Base-by-base conservation (phyloP, 2,329 filamentous ascomycete species). In the Arthrobotrys musiformis region DNA sequence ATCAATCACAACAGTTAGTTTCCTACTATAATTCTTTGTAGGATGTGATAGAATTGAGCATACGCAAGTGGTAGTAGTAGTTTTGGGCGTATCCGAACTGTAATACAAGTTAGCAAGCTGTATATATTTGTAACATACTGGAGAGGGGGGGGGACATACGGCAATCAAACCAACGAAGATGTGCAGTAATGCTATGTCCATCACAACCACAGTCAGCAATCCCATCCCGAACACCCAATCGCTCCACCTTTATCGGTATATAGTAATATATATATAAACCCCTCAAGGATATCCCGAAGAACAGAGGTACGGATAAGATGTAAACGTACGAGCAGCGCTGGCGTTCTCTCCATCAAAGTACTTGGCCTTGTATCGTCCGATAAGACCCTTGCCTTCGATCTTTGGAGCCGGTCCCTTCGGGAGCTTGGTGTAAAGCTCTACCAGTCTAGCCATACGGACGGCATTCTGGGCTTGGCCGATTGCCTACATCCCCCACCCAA, bases 1-100 rank as follows among this genome's bases (percentile, higher is more conserved):
- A 81, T 67, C 64, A 40, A 9, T 40, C 3, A 40, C 37, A 37
- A 24, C 44, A 7, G 40, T 76, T 72, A 80, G 62, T 67, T 33
- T 13, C 2, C 26, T 19, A 24, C n/a, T n/a, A n/a, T n/a, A n/a
- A n/a, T n/a, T n/a, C n/a, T n/a, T n/a, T n/a, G n/a, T n/a, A n/a
- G n/a, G n/a, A n/a, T n/a, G n/a, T n/a, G n/a, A n/a, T n/a, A n/a
- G n/a, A n/a, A n/a, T n/a, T n/a, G n/a, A n/a, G 9, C 19, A 86
- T 90, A 99, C 95, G 93, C 83, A 99, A 89, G 87, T 99, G 96
- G 92, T 97, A 98, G 90, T 99, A 98, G 91, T 99, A 99, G 88
- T 97, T 94, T 87, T 98, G 93, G 82, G 92, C 92, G 86, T 99
- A 99, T 83, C 95, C 94, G 81, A 98, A 84, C 80, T 81, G n/a